A percentile compares a stretch with the other conserved stretches of the same genome.
Conservation (phyloP, 2,329 filamentous ascomycete species). For the Fusarium torreyae region DNA sequence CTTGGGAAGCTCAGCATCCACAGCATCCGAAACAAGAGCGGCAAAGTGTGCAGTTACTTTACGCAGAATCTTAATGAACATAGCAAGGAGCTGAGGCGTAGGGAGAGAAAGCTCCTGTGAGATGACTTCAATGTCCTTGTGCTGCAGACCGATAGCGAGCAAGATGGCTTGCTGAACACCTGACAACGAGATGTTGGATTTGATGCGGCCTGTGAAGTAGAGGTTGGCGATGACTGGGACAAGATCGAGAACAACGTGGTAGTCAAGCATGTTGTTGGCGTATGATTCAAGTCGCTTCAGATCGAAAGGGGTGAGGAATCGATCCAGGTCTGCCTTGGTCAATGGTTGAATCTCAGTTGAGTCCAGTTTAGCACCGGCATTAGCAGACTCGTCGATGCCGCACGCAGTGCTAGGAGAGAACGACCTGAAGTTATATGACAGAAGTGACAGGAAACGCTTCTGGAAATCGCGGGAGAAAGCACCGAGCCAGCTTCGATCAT, state of each 20-base stretch:
- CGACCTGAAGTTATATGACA: slow-evolving; percentile 92
- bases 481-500: slow-evolving; percentile 87
- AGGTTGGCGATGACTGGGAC: slow-evolving; percentile 85
- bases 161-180: slow-evolving; percentile 91
- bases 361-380: slow-evolving; percentile 78
- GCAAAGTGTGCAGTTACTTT: slow-evolving; percentile 88
- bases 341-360: slow-evolving; percentile 66
- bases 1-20: slow-evolving; percentile 75
- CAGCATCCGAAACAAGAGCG: slow-evolving; percentile 80
- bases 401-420: slow-evolving; percentile 86
- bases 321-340: slow-evolving; percentile 82
- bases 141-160: slow-evolving; percentile 90
- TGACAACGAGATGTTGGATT: slow-evolving; percentile 76
- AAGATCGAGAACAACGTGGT: slow-evolving; percentile 96
- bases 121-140: slow-evolving; percentile 86
- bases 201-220: slow-evolving; percentile 87
- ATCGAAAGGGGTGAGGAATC: slow-evolving; percentile 88
- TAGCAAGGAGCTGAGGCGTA: slow-evolving; percentile 86
- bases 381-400: slow-evolving; percentile 89
- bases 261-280: slow-evolving; percentile 96
- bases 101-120: slow-evolving; percentile 83
- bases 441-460: slow-evolving; percentile 87
- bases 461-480: slow-evolving; percentile 96
- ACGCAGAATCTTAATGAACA: slow-evolving; percentile 96
- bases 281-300: slow-evolving; percentile 96